These are phyloP conservation scores for Phellinidium pouzarii DNA, from an alignment of 1,284 basidiomycete genomes.

Conservation along the genomic window DNA sequence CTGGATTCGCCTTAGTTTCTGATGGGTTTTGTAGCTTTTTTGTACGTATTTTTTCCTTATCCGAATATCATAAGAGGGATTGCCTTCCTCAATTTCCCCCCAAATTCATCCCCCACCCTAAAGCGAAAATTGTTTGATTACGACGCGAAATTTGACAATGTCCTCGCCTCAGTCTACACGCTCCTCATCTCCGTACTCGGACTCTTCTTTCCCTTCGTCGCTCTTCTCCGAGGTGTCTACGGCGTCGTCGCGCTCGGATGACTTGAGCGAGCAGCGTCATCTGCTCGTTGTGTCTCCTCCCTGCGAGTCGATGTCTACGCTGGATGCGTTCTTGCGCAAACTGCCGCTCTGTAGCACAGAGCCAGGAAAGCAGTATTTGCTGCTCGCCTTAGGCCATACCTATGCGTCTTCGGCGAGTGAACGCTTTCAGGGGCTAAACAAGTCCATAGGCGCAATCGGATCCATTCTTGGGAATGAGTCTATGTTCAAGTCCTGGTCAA, in stretches of 20 bases:
- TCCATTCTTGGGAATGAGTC: background rate
- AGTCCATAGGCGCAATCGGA: background rate
- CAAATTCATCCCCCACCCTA: background rate
- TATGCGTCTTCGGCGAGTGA: background rate
- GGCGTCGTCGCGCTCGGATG: background rate
- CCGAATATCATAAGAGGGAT: background rate
- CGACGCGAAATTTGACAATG: background rate
- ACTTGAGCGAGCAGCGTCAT: background rate
- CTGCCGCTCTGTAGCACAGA: background rate
- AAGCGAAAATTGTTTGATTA: background rate
- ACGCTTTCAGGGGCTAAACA: background rate
- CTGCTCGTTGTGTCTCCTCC: conserved; percentile 3
- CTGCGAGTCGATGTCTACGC: background rate
- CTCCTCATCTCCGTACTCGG: background rate
- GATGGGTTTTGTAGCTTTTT: background rate
- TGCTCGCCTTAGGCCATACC: conserved; percentile 2
- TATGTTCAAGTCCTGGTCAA: background rate
- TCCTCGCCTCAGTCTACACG: background rate
- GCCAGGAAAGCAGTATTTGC: background rate
- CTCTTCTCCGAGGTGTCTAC: conserved; percentile 4
- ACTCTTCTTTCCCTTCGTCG: conserved; percentile 2
- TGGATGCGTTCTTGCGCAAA: background rate
- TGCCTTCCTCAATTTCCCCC: no score
- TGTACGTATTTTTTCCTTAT: background rate
- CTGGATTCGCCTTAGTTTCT: background rate